Evolutionary conservation across 1,284 basidiomycete genomes (phyloP), one percentile per base, ranked within the genome.

Genomic region (Ceratobasidium sp.): DNA sequence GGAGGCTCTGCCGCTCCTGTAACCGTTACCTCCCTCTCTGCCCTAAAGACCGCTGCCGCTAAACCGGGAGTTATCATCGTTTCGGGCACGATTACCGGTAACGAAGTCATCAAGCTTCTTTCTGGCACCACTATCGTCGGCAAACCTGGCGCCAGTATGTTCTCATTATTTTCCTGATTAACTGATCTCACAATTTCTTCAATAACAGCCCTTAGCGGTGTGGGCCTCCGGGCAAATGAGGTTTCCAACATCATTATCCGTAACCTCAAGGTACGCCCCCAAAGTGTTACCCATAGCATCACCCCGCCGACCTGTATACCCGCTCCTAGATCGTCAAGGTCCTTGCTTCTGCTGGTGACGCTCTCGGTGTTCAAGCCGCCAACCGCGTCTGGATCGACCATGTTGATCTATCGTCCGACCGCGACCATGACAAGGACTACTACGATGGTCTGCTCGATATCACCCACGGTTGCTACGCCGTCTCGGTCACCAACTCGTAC

Each of bases 11-110:
- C 65, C 4, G 26, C 76, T n/a, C 7, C 76, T 38, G 44, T 62
- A n/a, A 77, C 76, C 40, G 76, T 77, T 6, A 69, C 65, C 13
- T 70, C 76, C 17, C 57, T 77, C 17, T 50, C 65, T 54, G 61
- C 54, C 20, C 64, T 77, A 64, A 88, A 86, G 64, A 17, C 83
- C 26, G 88, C 88, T 61, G 86, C 88, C 12, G 70, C 83, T 26
- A 81, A 81, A 80, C 82, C 83, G 23, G 85, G 86, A 77, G 84
- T 88, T 70, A 87, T 89, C 77, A 83, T 88, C 74, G 85, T 85
- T 85, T 61, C 77, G 85, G 87, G 87, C 20, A 85, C 83, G 1
- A 87, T 88, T 77, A 86, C 86, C 57, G 87, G 87, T 33, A 83
- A 48, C 46, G 46, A 48, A 7, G 46, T 9, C 46, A 7, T 48